Base-by-base conservation (phyloP, 2,329 filamentous ascomycete species). In the Arachnomyces sp. region DNA sequence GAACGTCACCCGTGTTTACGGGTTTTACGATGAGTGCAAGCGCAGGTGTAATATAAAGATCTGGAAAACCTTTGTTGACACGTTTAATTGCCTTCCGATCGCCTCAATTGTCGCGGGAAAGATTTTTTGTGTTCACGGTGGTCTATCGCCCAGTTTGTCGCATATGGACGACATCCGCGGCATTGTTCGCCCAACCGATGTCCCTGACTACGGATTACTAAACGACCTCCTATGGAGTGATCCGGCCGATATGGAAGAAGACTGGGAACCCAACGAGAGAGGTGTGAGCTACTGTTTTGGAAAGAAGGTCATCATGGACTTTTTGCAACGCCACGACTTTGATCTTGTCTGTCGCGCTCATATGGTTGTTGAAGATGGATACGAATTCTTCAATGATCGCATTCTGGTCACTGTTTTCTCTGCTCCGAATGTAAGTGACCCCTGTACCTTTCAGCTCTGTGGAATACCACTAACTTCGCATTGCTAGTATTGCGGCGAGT, bases 111-210 rank as follows among this genome's bases (percentile, higher is more conserved):
- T 96, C 29, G 90, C 89, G 2, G 87, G 86, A 50, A 96, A 96
- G 70, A 96, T 96, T 43, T 96, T 95, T 61, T 95, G 89, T 56
- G 90, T 96, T 12, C 92, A 98, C 56, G 92, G 92, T 37, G 92
- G 92, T 11, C 71, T 98, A 15, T 95, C 89, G 9, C 92, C 92
- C 1, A 89, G 85, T 35, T 73, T 98, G 36, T 82, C 83, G 40
- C 89, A 96, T 56, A 98, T 98, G 92, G 92, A 96, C 55, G 90
- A 98, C 60, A 98, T 98, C 53, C 82, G 92, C 51, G 84, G 93
- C 59, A 96, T 98, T 64, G 86, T 86, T 36, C 81, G 92, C 41
- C 92, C 92, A 8, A 98, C 92, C 1, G 92, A 98, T 58, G 92
- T 98, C 14, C 92, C 92, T 5, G 92, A 98, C 58, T 96, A 95